Base-by-base conservation (phyloP, 768 basidiomycete genomes). In the Lenzites betulinus region DNA sequence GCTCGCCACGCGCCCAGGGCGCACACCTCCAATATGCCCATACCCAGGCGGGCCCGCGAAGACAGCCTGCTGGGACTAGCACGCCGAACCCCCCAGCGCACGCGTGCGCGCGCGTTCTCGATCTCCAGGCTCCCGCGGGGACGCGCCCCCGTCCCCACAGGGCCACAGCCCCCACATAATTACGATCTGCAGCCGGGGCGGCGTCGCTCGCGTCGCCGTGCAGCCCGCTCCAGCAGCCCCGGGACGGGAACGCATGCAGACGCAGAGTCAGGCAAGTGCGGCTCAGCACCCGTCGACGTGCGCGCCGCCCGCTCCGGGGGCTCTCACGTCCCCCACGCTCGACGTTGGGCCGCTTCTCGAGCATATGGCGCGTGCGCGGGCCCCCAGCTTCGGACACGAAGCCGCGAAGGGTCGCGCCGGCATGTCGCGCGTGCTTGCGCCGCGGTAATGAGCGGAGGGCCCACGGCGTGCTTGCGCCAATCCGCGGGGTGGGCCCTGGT, bases 321-420 rank as follows among this genome's bases (percentile, higher is more conserved):
- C 30, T 58, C 56, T 23, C 56, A 58, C 56, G 56, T 35, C 22
- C 48, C 39, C 56, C 56, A 58, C 41, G 49, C 56, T 58, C 56
- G 48, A 50, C 56, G 41, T 50, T 58, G 49, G 39, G 48, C 38
- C 12, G 48, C 48, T 58, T 58, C 56, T 13, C 20, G 56, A 58
- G 56, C 56, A 58, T 50, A 58, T 58, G 56, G 43, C 56, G 42
- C n/a, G 23, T 42, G 48, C 38, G 25, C 56, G 39, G 39, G 39
- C 35, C 28, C 56, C 39, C 26, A n/a, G n/a, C n/a, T n/a, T n/a
- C n/a, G n/a, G n/a, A n/a, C n/a, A n/a, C n/a, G 56, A 58, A 41
- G 26, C 8, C 26, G 56, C 39, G 56, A 56, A 23, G 22, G 20
- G 13, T 39, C 56, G 30, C 30, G 30, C 41, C 39, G 48, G 25